These are phyloP conservation scores for Arxiozyma slooffiae DNA, from an alignment of 1,139 yeast genomes.

Conservation along the genomic window DNA sequence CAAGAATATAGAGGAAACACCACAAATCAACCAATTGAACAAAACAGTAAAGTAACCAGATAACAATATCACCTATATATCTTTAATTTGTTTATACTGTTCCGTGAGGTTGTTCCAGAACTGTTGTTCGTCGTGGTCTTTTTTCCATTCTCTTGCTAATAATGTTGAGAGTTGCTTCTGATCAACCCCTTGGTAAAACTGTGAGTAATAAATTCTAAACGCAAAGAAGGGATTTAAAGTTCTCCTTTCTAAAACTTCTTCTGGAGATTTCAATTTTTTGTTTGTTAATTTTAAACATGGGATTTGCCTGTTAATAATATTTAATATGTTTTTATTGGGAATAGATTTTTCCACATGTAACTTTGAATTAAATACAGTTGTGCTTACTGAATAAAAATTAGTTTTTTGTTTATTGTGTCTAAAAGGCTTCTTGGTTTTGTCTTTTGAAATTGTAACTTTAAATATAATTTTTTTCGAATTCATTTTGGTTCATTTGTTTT, in stretches of 20 bases:
- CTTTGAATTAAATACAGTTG: background rate
- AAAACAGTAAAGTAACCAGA: no score
- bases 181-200: background rate
- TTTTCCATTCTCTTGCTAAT: background rate
- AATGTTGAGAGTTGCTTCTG: background rate
- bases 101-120: background rate
- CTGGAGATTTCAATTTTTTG: slow-evolving; percentile 1
- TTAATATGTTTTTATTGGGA: background rate
- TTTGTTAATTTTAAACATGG: background rate
- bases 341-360: no score
- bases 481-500: background rate
- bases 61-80: no score
- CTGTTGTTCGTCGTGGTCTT: background rate
- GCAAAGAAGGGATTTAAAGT: background rate
- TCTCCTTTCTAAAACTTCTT: slow-evolving; percentile 3
- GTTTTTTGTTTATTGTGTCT: background rate
- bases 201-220: background rate
- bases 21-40: no score
- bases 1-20: no score
- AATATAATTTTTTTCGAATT: background rate
- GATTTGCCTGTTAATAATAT: background rate
- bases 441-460: background rate
- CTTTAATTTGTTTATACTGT: no score
- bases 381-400: background rate
- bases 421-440: background rate